Evolutionary conservation across 2,329 filamentous ascomycete genomes (phyloP), one percentile per base, ranked within the genome.

Genomic region (Cyclaneusma minus): DNA sequence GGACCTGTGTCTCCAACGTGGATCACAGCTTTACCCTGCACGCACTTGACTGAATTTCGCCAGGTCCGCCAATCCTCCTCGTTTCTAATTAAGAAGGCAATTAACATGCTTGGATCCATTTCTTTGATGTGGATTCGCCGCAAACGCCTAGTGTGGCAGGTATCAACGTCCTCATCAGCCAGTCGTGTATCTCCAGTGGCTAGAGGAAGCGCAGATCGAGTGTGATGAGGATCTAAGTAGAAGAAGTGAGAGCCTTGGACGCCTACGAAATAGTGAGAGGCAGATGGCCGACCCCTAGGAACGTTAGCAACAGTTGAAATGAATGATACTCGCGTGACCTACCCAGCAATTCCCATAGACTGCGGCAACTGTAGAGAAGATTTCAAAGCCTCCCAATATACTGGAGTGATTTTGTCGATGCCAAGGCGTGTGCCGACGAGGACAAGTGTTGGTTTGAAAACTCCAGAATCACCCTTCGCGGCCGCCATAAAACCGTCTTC

Each of bases 51-150:
- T n/a, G 70, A 66, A 31, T 67, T 60, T 43, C 81, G 77, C 85
- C 85, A 95, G 28, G 70, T 65, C 20, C 64, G 55, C 77, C 87
- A 95, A 38, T 98, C 89, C 22, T 74, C 64, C 40, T 87, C 74
- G 31, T 80, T 70, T 21, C 64, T 68, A 34, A 98, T 84, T 18
- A 98, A 55, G 43, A 95, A 95, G 4, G 83, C 87, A 37, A 98
- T 81, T 21, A 98, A 57, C 89, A 98, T 98, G 44, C 84, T 94
- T 0, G 89, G 89, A 43, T 98, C 89, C 81, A 98, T 89, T 45
- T 95, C 85, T 32, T 73, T 72, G 25, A 98, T 65, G 39, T 89
- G 76, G 16, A 98, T 62, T 29, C 79, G 68, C 19, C 87, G 72
- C 11, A 98, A 56, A 24, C 87, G 74, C 26, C 81, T 68, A 1